Base-by-base conservation (phyloP, 2,329 filamentous ascomycete genomes). In the Neonectria neomacrospora region DNA sequence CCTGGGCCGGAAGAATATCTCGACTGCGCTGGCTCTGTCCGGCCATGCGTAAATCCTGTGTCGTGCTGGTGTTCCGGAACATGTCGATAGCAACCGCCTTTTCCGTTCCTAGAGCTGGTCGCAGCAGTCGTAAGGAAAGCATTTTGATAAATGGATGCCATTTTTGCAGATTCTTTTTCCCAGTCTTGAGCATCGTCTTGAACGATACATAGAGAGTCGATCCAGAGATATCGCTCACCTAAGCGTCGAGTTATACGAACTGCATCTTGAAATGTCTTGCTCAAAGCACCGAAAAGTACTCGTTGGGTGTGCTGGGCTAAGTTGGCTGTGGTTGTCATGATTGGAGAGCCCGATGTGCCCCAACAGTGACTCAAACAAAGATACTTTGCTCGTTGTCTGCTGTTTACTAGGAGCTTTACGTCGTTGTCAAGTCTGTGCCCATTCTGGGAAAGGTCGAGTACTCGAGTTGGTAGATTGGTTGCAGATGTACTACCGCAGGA, bases 141-240 rank as follows among this genome's bases (percentile, higher is more conserved):
- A 11, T 44, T 22, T 6, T 23, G 18, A 11, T 44, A 44, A 10
- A 44, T 44, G 20, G 22, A 18, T 10, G 18, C 41, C 41, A 44
- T 44, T 6, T 16, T 44, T 18, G 20, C 20, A 5, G 41, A 44
- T 23, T 44, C 41, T 4, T 23, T 14, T 3, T 18, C 41, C 41
- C 41, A 44, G 10, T 58, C 55, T 0, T 37, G 12, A 1, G 1
- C 16, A 11, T 42, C 34, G 11, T 58, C 51, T 26, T 51, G 47
- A 5, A 58, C 16, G 2, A 58, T 28, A 16, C 47, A 58, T 1
- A 58, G 14, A 14, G 55, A 39, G 34, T 58, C 47, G 20, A 58
- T 41, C 55, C 55, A 52, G 3, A 58, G 14, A 23, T 52, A 58
- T 26, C 28, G 55, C 7, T 45, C 2, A 4, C 28, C 28, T 4